Evolutionary conservation across 768 basidiomycete genomes (phyloP).

Genomic region (Leucosporidium yakuticum): DNA sequence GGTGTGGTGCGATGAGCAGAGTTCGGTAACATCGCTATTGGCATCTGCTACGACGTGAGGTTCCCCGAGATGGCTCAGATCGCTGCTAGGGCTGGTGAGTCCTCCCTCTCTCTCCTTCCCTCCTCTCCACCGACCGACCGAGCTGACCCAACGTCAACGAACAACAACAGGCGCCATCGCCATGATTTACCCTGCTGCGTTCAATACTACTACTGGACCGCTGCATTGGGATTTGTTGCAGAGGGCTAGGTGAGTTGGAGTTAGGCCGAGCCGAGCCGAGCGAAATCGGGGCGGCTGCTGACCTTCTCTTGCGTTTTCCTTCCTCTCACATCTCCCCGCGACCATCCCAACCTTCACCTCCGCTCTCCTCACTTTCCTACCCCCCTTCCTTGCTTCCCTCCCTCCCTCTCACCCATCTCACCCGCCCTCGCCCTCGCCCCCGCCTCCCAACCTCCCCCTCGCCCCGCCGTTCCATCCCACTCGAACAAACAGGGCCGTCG

Average conservation of each 20-base stretch:
- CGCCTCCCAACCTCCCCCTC: too few relatives aligned
- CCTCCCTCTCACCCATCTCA: constrained; percentile 9
- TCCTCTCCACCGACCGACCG: too few relatives aligned
- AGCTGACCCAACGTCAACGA: not conserved
- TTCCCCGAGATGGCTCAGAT: constrained; percentile 93
- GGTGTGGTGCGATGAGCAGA: constrained; percentile 48
- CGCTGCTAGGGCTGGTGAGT: constrained; percentile 73
- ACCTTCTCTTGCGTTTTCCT: too few relatives aligned
- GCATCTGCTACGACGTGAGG: constrained; percentile 92
- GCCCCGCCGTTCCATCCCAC: not conserved
- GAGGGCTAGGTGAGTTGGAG: constrained; percentile 59
- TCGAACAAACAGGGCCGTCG: constrained; percentile 63
- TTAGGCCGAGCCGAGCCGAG: too few relatives aligned
- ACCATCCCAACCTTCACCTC: too few relatives aligned
- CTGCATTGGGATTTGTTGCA: constrained; percentile 93
- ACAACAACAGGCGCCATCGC: constrained; percentile 66
- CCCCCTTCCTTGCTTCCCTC: too few relatives aligned
- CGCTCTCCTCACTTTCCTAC: too few relatives aligned
- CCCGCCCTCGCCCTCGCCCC: too few relatives aligned
- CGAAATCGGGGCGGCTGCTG: too few relatives aligned
- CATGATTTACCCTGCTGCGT: constrained; percentile 87
- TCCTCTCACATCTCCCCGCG: too few relatives aligned
- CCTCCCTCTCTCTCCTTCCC: not conserved
- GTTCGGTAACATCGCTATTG: constrained; percentile 94
- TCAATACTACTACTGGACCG: constrained; percentile 92